A percentile compares a stretch with the other conserved stretches of the same genome.
Conservation (phyloP, 371 early-diverging fungal genomes). For the Dipsacomyces acuminosporus region DNA sequence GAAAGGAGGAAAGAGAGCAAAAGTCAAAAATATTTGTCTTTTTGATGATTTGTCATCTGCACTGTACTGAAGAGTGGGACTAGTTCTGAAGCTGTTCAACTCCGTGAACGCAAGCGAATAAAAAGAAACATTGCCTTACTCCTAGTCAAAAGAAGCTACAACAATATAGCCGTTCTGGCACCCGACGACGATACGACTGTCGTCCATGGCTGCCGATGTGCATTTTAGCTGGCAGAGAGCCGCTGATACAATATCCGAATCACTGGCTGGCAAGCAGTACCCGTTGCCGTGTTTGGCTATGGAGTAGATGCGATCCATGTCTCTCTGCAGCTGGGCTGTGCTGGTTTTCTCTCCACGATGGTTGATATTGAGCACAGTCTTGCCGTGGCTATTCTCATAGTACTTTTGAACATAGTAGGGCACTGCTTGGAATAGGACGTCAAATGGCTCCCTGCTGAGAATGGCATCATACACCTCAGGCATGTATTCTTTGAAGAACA, state of each 20-base stretch:
- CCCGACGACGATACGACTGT: constrained; percentile 28
- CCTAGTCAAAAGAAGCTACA: constrained; percentile 28
- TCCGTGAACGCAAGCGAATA: too few species aligned
- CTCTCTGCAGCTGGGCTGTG: constrained; percentile 15
- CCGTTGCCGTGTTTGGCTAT: neutral
- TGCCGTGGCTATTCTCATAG: constrained; percentile 19
- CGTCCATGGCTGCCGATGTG: constrained; percentile 31
- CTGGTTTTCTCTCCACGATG: constrained; percentile 24
- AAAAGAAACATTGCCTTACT: neutral
- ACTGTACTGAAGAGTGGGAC: too few species aligned
- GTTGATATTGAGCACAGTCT: constrained; percentile 13
- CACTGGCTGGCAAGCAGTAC: neutral
- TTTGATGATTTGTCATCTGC: too few species aligned
- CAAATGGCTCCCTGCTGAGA: neutral
- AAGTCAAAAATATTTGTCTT: too few species aligned
- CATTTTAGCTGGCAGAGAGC: constrained; percentile 5
- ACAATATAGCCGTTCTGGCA: constrained; percentile 42
- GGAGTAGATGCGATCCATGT: constrained; percentile 16
- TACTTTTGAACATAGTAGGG: constrained; percentile 33
- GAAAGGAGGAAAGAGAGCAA: neutral
- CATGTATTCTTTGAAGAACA: constrained; percentile 13
- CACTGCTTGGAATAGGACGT: constrained; percentile 5
- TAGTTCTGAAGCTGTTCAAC: too few species aligned
- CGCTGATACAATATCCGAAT: constrained; percentile 7
- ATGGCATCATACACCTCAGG: constrained; percentile 24